These are phyloP conservation scores for Betula pendula DNA, from an alignment of 306 rosid genomes.

Conservation along the genomic window DNA sequence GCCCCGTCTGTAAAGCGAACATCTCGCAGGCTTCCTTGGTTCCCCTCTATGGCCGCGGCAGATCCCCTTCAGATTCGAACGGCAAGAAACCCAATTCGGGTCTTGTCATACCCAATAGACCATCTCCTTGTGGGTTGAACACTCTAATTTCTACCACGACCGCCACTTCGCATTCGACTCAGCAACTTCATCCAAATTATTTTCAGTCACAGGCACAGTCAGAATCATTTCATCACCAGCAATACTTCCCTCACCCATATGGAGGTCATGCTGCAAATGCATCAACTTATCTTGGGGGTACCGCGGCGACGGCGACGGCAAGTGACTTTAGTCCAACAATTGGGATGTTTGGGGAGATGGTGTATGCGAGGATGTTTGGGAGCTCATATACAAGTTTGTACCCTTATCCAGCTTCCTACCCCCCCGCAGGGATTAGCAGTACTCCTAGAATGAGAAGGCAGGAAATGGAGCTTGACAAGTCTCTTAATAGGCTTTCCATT, in stretches of 20 bases:
- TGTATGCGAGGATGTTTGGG: conserved; percentile 69
- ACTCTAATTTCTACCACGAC: conserved; percentile 31
- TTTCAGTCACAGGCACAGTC: conserved; percentile 42
- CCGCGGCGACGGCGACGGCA: conserved; percentile 51
- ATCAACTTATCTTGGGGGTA: conserved; percentile 53
- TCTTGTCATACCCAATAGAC: conserved; percentile 63
- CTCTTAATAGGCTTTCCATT: conserved; percentile 68
- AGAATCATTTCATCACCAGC: conserved; percentile 48
- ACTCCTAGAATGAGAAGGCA: conserved; percentile 78
- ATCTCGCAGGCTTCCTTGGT: conserved; percentile 63
- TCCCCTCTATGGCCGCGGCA: conserved; percentile 90
- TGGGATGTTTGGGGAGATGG: conserved; percentile 77
- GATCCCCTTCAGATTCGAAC: conserved; percentile 44
- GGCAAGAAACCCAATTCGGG: conserved; percentile 51
- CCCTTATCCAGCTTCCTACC: conserved; percentile 38
- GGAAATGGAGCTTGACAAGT: conserved; percentile 77
- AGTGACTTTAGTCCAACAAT: conserved; percentile 62
- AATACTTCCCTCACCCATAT: conserved; percentile 50
- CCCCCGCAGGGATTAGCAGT: conserved; percentile 36
- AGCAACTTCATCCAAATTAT: conserved; percentile 48
- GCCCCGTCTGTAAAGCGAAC: conserved; percentile 85
- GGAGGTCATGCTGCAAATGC: conserved; percentile 48
- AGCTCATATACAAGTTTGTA: conserved; percentile 47
- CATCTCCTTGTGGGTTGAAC: conserved; percentile 51
- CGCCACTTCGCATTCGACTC: conserved; percentile 37